Percentiles rank a stretch among this genome's conserved stretches.
phyloP scores from a whole-genome alignment of 306 rosid species.

The Trifolium dubium region DNA sequence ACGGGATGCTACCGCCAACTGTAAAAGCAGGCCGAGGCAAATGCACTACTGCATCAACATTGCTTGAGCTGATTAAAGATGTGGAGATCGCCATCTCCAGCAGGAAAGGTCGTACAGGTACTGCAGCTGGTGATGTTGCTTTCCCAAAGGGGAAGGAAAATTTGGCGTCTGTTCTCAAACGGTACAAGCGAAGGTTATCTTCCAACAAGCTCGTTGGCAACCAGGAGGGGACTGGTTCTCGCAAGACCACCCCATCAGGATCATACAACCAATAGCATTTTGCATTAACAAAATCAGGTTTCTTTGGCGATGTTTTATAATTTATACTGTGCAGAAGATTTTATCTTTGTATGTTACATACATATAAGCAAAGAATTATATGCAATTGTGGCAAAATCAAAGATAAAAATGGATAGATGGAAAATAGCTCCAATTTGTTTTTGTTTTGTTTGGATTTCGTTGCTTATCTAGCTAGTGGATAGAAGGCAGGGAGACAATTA shows the following conservation, averaged over 20 bases:
- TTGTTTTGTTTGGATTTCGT: constrained; percentile 27
- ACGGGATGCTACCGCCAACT: constrained; percentile 85
- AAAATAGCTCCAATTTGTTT: constrained; percentile 42
- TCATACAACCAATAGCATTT: constrained; percentile 55
- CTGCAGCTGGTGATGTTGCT: constrained; percentile 96
- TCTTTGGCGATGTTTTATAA: constrained; percentile 31
- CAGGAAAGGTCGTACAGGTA: constrained; percentile 91
- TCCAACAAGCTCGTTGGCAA: constrained; percentile 61
- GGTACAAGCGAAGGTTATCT: constrained; percentile 83
- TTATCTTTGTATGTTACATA: constrained; percentile 61
- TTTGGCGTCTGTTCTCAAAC: constrained; percentile 89
- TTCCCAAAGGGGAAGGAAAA: constrained; percentile 94
- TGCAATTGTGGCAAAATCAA: constrained; percentile 62
- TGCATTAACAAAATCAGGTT: constrained; percentile 32
- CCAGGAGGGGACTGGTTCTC: constrained; percentile 52
- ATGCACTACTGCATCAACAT: constrained; percentile 64
- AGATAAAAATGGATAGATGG: constrained; percentile 52
- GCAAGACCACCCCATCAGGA: constrained; percentile 57
- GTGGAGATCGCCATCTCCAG: constrained; percentile 80
- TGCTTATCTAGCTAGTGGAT: constrained; percentile 34
- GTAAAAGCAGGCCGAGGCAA: constrained; percentile 81
- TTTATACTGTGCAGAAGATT: constrained; percentile 45
- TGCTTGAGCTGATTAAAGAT: constrained; percentile 79
- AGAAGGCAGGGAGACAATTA: constrained; percentile 11
- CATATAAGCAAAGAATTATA: constrained; percentile 53